phyloP scores from a whole-genome alignment of 2,329 filamentous ascomycete species.

The Meredithiella fracta region DNA sequence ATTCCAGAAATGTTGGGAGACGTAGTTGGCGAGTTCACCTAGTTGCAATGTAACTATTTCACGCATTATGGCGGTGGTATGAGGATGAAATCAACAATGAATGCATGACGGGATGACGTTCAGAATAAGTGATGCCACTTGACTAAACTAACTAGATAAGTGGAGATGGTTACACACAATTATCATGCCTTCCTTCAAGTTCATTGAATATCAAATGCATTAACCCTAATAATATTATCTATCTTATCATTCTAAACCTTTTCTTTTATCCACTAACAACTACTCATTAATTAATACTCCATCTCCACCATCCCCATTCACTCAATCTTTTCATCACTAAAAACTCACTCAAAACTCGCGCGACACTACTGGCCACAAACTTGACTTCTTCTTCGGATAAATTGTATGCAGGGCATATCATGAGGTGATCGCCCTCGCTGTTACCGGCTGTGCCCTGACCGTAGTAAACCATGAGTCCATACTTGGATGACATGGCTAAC shows the following conservation, averaged over 20 bases:
- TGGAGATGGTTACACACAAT: neutral
- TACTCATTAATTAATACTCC: neutral
- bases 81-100: neutral
- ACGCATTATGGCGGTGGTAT: constrained; percentile 4
- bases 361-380: neutral
- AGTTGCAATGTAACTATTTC: constrained; percentile 91
- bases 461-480: constrained; percentile 6
- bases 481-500: neutral
- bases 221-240: neutral
- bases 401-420: constrained; percentile 54
- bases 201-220: too few relatives aligned
- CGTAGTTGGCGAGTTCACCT: constrained; percentile 80
- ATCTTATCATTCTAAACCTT: neutral
- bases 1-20: constrained; percentile 97
- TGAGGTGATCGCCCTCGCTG: constrained; percentile 47
- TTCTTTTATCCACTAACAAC: neutral
- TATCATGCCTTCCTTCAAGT: neutral
- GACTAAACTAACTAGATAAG: too few relatives aligned
- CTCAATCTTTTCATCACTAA: neutral
- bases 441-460: constrained; percentile 9
- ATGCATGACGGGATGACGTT: too few relatives aligned
- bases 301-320: neutral
- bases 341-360: neutral
- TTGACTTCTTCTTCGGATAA: constrained; percentile 26
- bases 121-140: too few relatives aligned